Evolutionary conservation across 1,284 basidiomycete species (phyloP).

Genomic region (Ceratobasidium sp.): DNA sequence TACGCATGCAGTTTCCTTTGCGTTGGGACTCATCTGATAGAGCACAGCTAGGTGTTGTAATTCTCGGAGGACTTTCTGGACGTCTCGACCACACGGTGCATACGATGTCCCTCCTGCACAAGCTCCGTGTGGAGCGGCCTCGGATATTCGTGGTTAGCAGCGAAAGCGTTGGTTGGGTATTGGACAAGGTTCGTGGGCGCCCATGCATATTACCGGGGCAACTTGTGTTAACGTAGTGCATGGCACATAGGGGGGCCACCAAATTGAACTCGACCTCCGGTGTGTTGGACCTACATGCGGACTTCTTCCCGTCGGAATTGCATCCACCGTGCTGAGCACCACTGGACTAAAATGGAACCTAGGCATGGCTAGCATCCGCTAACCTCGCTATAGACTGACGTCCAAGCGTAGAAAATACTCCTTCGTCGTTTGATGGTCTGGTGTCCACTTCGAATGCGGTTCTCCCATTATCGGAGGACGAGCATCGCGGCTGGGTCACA

Average conservation of each 20-base stretch:
- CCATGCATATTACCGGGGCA: constrained; percentile 10
- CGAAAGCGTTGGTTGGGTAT: constrained; percentile 89
- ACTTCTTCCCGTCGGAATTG: constrained; percentile 87
- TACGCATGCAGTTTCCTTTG: constrained; percentile 15
- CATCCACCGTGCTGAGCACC: constrained; percentile 79
- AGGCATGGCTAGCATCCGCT: constrained; percentile 60
- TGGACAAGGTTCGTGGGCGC: constrained; percentile 70
- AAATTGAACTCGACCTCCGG: constrained; percentile 76
- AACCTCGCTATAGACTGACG: constrained; percentile 40
- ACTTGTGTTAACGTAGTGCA: constrained; percentile 14
- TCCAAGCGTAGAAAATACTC: constrained; percentile 57
- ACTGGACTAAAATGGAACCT: constrained; percentile 92
- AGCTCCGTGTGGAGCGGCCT: constrained; percentile 72
- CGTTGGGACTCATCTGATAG: constrained; percentile 37
- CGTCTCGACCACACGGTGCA: constrained; percentile 95
- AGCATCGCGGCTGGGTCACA: constrained; percentile 75
- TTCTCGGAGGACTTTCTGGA: constrained; percentile 91
- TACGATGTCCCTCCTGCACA: constrained; percentile 86
- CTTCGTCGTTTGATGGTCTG: constrained; percentile 81
- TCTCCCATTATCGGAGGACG: constrained; percentile 89
- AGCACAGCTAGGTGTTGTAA: constrained; percentile 71
- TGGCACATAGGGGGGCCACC: constrained; percentile 75
- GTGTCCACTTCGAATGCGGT: constrained; percentile 95
- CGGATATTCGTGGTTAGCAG: constrained; percentile 83
- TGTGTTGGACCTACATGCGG: constrained; percentile 91